Evolutionary conservation across 768 basidiomycete species (phyloP), one percentile per base, ranked within the genome.

Genomic region (Suillus variegatus): DNA sequence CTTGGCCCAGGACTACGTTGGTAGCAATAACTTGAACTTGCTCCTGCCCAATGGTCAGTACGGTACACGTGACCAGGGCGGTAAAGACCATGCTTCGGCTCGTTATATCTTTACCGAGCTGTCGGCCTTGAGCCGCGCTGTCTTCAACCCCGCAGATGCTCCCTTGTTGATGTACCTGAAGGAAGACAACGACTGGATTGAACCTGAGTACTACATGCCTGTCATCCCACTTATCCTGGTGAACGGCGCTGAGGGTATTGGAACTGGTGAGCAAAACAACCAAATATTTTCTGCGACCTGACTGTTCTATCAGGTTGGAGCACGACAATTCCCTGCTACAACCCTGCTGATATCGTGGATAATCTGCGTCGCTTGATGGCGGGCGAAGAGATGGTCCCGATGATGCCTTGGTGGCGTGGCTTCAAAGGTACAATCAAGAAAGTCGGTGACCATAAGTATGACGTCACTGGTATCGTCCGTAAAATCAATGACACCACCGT

Each of bases 371-470:
- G 92, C 7, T 79, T 95, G 68, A 96, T 99, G 93, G 82, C 84
- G 3, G 91, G 86, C 49, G 92, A 97, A 78, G 93, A 94, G 68
- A 74, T 90, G 68, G 86, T 89, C 16, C 84, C 88, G 0, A 99
- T 99, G 93, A 81, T 85, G 13, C 97, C 97, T 2, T 99, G 97
- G 97, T 99, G 94, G 92, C 88, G 95, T 61, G 96, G 97, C 36
- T 99, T 96, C 80, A 88, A 89, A 72, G 96, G 96, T 47, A 84
- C 89, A 44, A 91, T 99, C 78, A 94, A 88, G 79, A 85, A 86
- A 67, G 83, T 86, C 41, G 85, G 84, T 41, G 95, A 95, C 70
- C 88, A 95, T 82, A 97, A 92, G 78, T 95, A 91, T 74, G 91
- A 92, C 41, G 88, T 93, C 47, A 80, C 81, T 41, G 97, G 97